Evolutionary conservation across 2,329 filamentous ascomycete genomes (phyloP).

Genomic region (Hysterium pulicare): DNA sequence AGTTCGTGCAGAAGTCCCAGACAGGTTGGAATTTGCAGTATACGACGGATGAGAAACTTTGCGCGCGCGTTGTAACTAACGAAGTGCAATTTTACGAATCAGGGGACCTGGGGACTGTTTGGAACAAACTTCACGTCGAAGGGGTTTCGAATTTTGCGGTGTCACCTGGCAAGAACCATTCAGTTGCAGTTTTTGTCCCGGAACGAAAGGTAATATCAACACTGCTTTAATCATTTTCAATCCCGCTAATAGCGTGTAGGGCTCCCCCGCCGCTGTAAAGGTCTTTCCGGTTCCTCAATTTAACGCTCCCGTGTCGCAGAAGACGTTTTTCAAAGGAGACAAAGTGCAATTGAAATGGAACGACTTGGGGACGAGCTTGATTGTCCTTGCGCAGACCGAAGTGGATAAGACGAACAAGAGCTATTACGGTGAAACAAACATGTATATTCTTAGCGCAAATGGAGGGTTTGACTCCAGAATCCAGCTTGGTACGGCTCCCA

Average conservation of each 20-base stretch:
- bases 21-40: constrained; percentile 98
- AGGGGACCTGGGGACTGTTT: constrained; percentile 77
- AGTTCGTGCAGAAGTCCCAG: constrained; percentile 94
- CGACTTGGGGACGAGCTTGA: constrained; percentile 79
- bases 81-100: constrained; percentile 97
- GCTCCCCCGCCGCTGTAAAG: constrained; percentile 89
- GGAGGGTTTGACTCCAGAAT: constrained; percentile 91
- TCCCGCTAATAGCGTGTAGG: constrained; percentile 51
- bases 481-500: constrained; percentile 54
- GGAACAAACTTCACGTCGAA: constrained; percentile 93
- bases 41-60: constrained; percentile 87
- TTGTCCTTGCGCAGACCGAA: constrained; percentile 95
- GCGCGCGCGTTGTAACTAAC: constrained; percentile 90
- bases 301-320: constrained; percentile 78
- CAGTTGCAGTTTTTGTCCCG: constrained; percentile 90
- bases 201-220: constrained; percentile 93
- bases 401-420: constrained; percentile 98
- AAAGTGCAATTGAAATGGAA: constrained; percentile 99
- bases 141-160: constrained; percentile 86
- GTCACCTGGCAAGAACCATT: constrained; percentile 83
- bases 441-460: constrained; percentile 90
- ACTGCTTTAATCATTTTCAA: not conserved
- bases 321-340: constrained; percentile 99
- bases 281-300: constrained; percentile 93
- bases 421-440: constrained; percentile 97